Percentiles rank a stretch among this genome's conserved stretches.
Evolutionary conservation across 1,284 basidiomycete genomes (phyloP).

Genomic region (Dichomitus squalens): DNA sequence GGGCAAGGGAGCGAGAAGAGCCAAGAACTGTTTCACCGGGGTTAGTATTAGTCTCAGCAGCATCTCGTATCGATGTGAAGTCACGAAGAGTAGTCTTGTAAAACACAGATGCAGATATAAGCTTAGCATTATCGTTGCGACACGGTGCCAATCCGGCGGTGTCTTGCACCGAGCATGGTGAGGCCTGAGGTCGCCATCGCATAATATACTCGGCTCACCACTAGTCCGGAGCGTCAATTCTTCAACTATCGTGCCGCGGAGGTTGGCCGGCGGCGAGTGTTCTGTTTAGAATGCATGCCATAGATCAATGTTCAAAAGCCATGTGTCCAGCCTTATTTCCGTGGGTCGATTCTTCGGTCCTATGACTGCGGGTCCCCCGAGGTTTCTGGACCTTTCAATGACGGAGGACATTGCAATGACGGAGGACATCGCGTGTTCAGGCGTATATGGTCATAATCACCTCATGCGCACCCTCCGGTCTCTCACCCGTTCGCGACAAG

Average conservation of each 20-base stretch:
- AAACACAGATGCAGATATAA: not conserved
- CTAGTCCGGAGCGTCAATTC: not conserved
- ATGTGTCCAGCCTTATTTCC: not conserved
- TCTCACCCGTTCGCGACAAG: not conserved
- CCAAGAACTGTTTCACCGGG: not conserved
- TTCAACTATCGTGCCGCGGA: too few species aligned
- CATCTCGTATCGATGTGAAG: not conserved
- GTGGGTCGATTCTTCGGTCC: not conserved
- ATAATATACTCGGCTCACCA: too few species aligned
- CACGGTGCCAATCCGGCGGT: too few species aligned
- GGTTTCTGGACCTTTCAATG: not conserved
- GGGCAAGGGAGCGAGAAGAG: not conserved
- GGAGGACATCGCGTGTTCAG: not conserved
- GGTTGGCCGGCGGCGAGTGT: not conserved
- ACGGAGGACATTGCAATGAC: not conserved
- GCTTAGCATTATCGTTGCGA: too few species aligned
- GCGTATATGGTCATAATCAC: not conserved
- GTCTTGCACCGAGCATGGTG: too few species aligned
- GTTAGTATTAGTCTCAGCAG: not conserved
- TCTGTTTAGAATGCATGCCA: not conserved
- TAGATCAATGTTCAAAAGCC: not conserved
- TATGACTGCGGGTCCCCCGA: not conserved
- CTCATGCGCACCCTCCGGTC: not conserved
- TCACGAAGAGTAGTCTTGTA: not conserved
- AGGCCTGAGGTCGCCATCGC: too few species aligned